Percentiles rank a stretch among this genome's conserved stretches.
Evolutionary conservation across 768 basidiomycete species (phyloP).

Genomic region (Lactarius pseudohatsudake): DNA sequence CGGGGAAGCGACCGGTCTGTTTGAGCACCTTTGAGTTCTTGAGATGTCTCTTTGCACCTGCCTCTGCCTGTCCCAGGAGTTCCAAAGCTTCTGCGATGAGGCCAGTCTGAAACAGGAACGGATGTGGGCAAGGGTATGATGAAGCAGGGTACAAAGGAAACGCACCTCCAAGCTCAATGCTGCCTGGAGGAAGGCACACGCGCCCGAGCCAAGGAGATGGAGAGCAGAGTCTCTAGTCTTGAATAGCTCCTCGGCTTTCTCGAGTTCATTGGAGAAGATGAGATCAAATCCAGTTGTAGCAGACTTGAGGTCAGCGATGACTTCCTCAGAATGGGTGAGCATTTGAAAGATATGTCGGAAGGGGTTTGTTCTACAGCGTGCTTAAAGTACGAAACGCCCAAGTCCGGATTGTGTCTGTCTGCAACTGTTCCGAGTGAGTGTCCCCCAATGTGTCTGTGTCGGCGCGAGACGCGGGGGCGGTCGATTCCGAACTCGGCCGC

Average conservation of each 20-base stretch:
- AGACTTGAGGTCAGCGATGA: constrained; percentile 35
- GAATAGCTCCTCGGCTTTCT: constrained; percentile 52
- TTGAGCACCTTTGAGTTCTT: constrained; percentile 39
- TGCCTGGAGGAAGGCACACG: constrained; percentile 73
- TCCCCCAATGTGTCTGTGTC: not conserved
- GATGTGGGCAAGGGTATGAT: not conserved
- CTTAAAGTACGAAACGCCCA: not conserved
- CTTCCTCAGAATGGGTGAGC: constrained; percentile 31
- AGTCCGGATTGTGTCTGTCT: not conserved
- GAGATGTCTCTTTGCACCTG: constrained; percentile 55
- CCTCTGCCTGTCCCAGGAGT: constrained; percentile 57
- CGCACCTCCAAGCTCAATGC: constrained; percentile 77
- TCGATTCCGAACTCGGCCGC: no score
- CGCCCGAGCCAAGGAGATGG: constrained; percentile 70
- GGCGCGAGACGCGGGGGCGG: not conserved
- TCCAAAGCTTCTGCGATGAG: constrained; percentile 63
- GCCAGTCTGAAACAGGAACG: constrained; percentile 42
- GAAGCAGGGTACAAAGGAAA: not conserved
- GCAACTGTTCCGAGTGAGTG: not conserved
- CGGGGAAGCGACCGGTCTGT: constrained; percentile 45
- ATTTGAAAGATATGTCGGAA: not conserved
- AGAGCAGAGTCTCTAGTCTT: constrained; percentile 57
- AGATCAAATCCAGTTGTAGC: constrained; percentile 60
- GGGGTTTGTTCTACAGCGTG: not conserved
- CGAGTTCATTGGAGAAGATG: constrained; percentile 69